Evolutionary conservation across 73 alveolate genomes (phyloP), one percentile per base, ranked within the genome.

Genomic region (Stentor coeruleus): DNA sequence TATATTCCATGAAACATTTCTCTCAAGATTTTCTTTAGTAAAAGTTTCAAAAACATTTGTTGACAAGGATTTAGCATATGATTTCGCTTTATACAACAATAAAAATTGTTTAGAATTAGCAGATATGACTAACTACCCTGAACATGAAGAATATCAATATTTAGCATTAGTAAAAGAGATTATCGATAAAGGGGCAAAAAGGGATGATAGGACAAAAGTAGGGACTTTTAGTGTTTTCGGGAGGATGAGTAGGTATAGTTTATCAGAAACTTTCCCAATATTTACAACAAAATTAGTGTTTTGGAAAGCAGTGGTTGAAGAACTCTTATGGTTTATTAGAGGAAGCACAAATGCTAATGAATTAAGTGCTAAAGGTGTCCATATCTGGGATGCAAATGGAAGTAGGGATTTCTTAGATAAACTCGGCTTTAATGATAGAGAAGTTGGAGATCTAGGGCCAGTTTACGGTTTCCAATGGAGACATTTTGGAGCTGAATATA

Each of bases 401-500:
- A 91, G 98, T 31, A 86, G 98, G 49, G 96, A 93, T 79, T 96
- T 93, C 85, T 81, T 96, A 74, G 98, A 96, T 84, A 82, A 77
- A 30, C 81, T 90, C 15, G 99, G 99, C 38, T 79, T 96, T 58
- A 74, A 74, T 6, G 89, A 91, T 40, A 92, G 99, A 66, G 98
- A 90, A 77, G 98, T 86, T 76, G 93, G 94, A 3, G 99, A 96
- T 74, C 85, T 94, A 30, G 97, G 99, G 49, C 98, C 98, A 0
- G 97, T 96, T 81, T 96, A 96, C 77, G 98, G 99, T 59, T 96
- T 96, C 87, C 94, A 96, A 86, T 96, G 99, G 99, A 93, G 99
- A 35, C 98, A 96, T 84, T 96, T 96, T 41, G 99, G 99, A 0
- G 99, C 99, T 31, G 95, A 91, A 77, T 96, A 96, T 66, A 81